Base-by-base conservation (phyloP, 805 yeast species). In the Saccharomycopsis babjevae region DNA sequence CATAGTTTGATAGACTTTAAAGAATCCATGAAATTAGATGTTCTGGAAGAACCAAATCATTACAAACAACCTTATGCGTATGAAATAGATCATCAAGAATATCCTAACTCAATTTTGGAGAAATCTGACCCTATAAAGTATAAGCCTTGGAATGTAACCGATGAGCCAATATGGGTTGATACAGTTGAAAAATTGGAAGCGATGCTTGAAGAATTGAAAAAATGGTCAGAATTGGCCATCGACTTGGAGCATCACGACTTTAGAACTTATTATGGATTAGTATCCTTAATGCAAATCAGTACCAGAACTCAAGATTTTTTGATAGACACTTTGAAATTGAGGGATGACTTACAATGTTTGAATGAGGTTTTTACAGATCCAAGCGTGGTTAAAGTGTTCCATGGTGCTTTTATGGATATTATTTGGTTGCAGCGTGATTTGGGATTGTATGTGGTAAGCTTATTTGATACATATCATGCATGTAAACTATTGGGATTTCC, bases 171-270 rank as follows among this genome's bases (percentile, higher is more conserved):
- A 1, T 89, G 94, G 89, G 88, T 94, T 0, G 91, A 88, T 65
- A 77, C 79, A 1, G 72, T 74, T 0, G 83, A 78, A 25, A 73
- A 75, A 28, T 70, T 94, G 30, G 67, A 73, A 1, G 71, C 69
- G 5, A 81, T 94, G 86, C 65, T 89, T 1, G 69, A 73, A 0
- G 80, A 78, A 6, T 75, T 94, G 54, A 70, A 72, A 58, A 68
- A 71, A 3, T 77, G 78, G 61, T 73, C 76, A 1, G 96, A 83
- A 60, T 81, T 94, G 46, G 99, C 98, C 1, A 86, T 94, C 16
- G 99, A 94, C 77, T 80, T 94, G 63, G 99, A 94, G 70, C 99
- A 94, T 72, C 99, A 94, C 70, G 97, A 92, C 69, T 87, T 81
- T 70, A 80, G 97, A 71, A 79, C 97, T 0, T 94, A 89, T 67